Conservation (phyloP, 192 early-diverging fungal genomes). For the Geranomyces michiganensis region DNA sequence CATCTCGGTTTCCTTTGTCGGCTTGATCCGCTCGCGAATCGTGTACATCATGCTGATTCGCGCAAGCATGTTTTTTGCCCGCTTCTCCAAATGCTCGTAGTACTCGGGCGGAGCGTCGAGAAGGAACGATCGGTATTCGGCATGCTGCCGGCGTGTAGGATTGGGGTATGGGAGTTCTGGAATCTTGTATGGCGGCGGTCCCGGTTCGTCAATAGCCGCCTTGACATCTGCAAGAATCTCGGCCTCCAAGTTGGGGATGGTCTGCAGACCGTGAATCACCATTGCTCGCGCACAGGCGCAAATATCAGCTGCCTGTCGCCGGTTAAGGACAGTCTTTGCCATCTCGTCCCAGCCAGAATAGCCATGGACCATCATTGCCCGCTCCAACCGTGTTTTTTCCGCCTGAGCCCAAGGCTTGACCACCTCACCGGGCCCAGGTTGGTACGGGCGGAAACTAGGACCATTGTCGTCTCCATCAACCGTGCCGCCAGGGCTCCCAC, state of each 20-base stretch:
- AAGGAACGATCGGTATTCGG: slow-evolving; percentile 55
- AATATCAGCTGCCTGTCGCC: slow-evolving; percentile 25
- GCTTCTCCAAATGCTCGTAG: slow-evolving; percentile 67
- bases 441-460: neutral
- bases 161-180: slow-evolving; percentile 63
- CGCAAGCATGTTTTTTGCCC: slow-evolving; percentile 67
- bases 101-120: slow-evolving; percentile 74
- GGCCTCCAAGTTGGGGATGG: slow-evolving; percentile 55
- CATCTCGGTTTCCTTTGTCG: slow-evolving; percentile 64
- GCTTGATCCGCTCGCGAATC: slow-evolving; percentile 72
- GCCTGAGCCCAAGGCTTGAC: slow-evolving; percentile 55
- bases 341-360: slow-evolving; percentile 66
- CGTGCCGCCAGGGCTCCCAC: slow-evolving; percentile 22
- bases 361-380: slow-evolving; percentile 58
- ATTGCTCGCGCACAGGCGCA: slow-evolving; percentile 40
- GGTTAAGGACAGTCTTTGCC: slow-evolving; percentile 19
- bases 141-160: slow-evolving; percentile 66
- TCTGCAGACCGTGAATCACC: slow-evolving; percentile 51
- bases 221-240: slow-evolving; percentile 69
- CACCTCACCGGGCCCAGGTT: slow-evolving; percentile 19
- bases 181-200: slow-evolving; percentile 32
- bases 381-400: slow-evolving; percentile 55
- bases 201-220: slow-evolving; percentile 38
- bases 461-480: slow-evolving; percentile 24
- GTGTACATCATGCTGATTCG: slow-evolving; percentile 76